Percentiles rank a stretch among this genome's conserved stretches.
Conservation (phyloP, 208 protist species). For the Blastocrithidia nonstop region DNA sequence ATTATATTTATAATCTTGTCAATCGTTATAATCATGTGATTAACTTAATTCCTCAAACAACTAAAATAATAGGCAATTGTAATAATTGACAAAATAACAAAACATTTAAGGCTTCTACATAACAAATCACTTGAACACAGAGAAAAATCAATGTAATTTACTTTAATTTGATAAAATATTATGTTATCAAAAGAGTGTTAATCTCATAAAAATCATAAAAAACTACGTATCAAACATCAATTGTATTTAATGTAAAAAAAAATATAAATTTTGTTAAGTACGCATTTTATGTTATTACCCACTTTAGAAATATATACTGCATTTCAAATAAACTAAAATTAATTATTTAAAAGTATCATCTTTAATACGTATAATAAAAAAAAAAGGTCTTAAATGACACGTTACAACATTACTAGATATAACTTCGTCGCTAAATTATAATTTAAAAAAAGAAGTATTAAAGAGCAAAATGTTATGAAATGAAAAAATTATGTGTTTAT, state of each 20-base stretch:
- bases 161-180: neutral
- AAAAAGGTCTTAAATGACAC: too few species aligned
- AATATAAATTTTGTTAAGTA: neutral
- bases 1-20: constrained; percentile 19
- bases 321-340: too few species aligned
- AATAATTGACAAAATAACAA: neutral
- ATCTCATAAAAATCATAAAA: neutral
- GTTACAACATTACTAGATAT: too few species aligned
- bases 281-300: too few species aligned
- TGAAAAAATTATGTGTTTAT: too few species aligned
- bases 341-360: too few species aligned
- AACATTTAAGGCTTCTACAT: neutral
- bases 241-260: neutral
- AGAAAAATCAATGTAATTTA: too few species aligned
- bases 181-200: neutral
- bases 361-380: too few species aligned
- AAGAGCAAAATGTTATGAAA: too few species aligned
- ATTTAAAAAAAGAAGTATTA: too few species aligned
- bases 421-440: too few species aligned
- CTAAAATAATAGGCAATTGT: neutral
- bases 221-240: neutral
- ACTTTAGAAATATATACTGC: too few species aligned
- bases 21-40: constrained; percentile 15
- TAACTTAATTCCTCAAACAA: constrained; percentile 9
- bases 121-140: neutral